Evolutionary conservation across 805 yeast species (phyloP).

Genomic region (Geotrichum ghanense): DNA sequence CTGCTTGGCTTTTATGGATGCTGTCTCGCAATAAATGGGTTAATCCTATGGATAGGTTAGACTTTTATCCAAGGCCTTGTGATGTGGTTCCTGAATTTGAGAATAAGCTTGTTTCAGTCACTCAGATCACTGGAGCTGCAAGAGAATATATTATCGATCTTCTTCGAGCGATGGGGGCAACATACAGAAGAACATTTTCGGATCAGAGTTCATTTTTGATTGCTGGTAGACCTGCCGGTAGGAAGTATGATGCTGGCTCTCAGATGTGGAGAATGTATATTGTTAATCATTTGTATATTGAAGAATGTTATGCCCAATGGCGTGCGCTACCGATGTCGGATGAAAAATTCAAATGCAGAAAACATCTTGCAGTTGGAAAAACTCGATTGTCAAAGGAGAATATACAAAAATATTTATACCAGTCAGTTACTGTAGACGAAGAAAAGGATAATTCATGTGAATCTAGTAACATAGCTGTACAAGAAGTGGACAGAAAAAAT

Average conservation of each 20-base stretch:
- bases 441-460: too few species aligned
- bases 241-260: conserved; percentile 68
- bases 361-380: too few species aligned
- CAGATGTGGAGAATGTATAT: conserved; percentile 52
- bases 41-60: conserved; percentile 41
- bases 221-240: conserved; percentile 56
- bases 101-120: conserved; percentile 46
- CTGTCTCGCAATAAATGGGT: conserved; percentile 44
- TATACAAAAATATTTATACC: too few species aligned
- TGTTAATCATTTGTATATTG: conserved; percentile 82
- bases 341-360: conserved; percentile 41
- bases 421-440: too few species aligned
- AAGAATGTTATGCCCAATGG: conserved; percentile 64
- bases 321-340: conserved; percentile 33
- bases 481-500: too few species aligned
- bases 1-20: conserved; percentile 68
- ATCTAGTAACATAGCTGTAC: too few species aligned
- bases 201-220: conserved; percentile 60
- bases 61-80: conserved; percentile 59
- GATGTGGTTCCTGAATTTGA: conserved; percentile 43
- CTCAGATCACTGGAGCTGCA: conserved; percentile 82
- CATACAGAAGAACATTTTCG: conserved; percentile 52
- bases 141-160: conserved; percentile 58
- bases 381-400: too few species aligned
- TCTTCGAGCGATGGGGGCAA: conserved; percentile 61